Evolutionary conservation across 352 stramenopile species (phyloP).

Genomic region (Phytopythium oedochilum): DNA sequence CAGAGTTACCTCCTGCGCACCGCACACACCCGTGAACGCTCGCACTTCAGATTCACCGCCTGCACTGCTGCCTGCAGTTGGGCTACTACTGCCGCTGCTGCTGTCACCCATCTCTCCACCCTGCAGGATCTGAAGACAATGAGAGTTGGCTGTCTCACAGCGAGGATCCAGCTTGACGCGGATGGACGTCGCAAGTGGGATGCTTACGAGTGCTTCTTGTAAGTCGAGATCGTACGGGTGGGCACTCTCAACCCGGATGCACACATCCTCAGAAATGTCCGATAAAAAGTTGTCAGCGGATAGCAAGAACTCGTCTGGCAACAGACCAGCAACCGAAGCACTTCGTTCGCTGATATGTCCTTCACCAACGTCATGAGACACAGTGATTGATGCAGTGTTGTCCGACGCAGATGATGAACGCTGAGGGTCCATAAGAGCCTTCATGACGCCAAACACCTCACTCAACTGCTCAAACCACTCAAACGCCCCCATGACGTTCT

Average conservation of each 20-base stretch:
- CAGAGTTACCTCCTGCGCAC: conserved; percentile 84
- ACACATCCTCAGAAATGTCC: conserved; percentile 80
- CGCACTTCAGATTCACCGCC: conserved; percentile 72
- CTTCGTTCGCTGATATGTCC: background rate
- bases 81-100: conserved; percentile 9
- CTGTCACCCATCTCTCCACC: conserved; percentile 32
- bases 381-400: background rate
- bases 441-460: conserved; percentile 85
- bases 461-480: conserved; percentile 86
- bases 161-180: conserved; percentile 68
- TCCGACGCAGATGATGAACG: conserved; percentile 2
- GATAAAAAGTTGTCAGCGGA: conserved; percentile 87
- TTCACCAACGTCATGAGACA: background rate
- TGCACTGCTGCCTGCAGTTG: conserved; percentile 11
- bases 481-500: conserved; percentile 82
- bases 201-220: conserved; percentile 74
- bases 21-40: conserved; percentile 78
- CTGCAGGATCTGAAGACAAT: conserved; percentile 86
- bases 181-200: conserved; percentile 80
- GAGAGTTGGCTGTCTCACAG: conserved; percentile 81
- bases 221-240: conserved; percentile 83
- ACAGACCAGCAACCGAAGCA: background rate
- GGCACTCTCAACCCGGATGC: conserved; percentile 67
- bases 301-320: conserved; percentile 86
- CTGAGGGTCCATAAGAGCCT: conserved; percentile 60